Base-by-base conservation (phyloP, 2,329 filamentous ascomycete species). In the Phialophora expanda region DNA sequence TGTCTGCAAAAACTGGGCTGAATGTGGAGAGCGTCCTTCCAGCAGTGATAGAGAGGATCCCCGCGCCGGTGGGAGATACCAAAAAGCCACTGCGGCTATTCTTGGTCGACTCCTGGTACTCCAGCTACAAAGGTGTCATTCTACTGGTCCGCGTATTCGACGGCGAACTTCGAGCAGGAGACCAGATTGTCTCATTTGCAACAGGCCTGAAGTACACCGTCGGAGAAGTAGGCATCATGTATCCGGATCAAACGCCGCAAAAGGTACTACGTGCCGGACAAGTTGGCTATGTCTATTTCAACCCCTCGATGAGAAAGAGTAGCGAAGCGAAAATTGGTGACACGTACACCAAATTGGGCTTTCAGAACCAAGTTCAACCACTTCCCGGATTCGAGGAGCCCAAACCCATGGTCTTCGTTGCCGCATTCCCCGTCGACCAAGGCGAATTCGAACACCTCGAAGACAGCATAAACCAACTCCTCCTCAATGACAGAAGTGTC, bases 401-500 rank as follows among this genome's bases (percentile, higher is more conserved):
- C 1, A 96, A 99, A 77, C 90, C 93, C 5, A 99, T 99, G 95
- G 95, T 99, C 4, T 99, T 99, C 72, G 95, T 99, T 3, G 93
- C 94, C 0, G 95, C 95, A 0, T 99, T 97, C 73, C 95, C 95
- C 0, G 93, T 93, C 0, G 93, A 99, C 74, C 93, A 96, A 72
- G 84, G 89, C 72, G 92, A 97, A 76, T 94, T 96, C 75, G 86
- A 87, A 51, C 90, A 93, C 74, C 82, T 99, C 3, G 92, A 96
- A 69, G 94, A 98, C 77, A 97, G 93, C 77, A 97, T 99, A 75
- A 90, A 90, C 67, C 94, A 98, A 76, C 87, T 99, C 14, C 89
- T 94, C 1, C 86, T 99, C 61, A 99, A 99, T 76, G 95, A 99
- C 77, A 89, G 95, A 66, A 97, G 93, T 76, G 92, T 99, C 34